Evolutionary conservation across 2,329 filamentous ascomycete species (phyloP).

Genomic region (Huntiella savannae): DNA sequence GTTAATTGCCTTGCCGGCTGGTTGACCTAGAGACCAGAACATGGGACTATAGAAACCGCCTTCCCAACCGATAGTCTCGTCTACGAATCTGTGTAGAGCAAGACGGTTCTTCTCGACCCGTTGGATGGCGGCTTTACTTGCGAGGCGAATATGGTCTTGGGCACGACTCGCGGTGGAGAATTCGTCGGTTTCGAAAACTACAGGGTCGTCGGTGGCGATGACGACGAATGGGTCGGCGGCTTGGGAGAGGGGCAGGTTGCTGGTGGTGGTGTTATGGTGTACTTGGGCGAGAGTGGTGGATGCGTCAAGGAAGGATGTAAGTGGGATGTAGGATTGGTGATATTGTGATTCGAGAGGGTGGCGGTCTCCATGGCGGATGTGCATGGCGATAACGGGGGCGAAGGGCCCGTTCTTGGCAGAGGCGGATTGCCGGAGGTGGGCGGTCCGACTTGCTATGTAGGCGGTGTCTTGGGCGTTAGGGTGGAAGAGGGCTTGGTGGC

Average conservation of each 20-base stretch:
- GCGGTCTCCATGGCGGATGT: conserved; percentile 62
- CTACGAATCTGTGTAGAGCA: conserved; percentile 46
- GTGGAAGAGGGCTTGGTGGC: conserved; percentile 58
- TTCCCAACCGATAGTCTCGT: conserved; percentile 69
- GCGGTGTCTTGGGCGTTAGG: conserved; percentile 43
- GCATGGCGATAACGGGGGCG: conserved; percentile 41
- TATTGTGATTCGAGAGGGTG: conserved; percentile 65
- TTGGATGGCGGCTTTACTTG: conserved; percentile 36
- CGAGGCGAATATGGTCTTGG: conserved; percentile 59
- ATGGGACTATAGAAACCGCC: conserved; percentile 68
- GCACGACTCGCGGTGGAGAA: conserved; percentile 39
- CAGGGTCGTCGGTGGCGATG: conserved; percentile 65
- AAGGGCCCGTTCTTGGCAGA: conserved; percentile 28
- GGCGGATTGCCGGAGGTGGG: conserved; percentile 12
- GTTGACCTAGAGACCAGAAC: conserved; percentile 59
- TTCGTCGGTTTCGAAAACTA: conserved; percentile 48
- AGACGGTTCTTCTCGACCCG: conserved; percentile 24
- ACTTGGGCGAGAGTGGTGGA: conserved; percentile 35
- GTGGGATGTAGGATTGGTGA: conserved; percentile 56
- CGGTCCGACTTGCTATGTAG: conserved; percentile 43
- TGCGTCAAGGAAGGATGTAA: conserved; percentile 45
- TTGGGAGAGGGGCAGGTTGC: neutral
- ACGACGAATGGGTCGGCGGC: conserved; percentile 30
- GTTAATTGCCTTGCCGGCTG: conserved; percentile 18
- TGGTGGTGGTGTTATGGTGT: conserved; percentile 24